These are phyloP conservation scores for Beauveria sp. DNA, from an alignment of 2,329 filamentous ascomycete species.

Conservation along the genomic window DNA sequence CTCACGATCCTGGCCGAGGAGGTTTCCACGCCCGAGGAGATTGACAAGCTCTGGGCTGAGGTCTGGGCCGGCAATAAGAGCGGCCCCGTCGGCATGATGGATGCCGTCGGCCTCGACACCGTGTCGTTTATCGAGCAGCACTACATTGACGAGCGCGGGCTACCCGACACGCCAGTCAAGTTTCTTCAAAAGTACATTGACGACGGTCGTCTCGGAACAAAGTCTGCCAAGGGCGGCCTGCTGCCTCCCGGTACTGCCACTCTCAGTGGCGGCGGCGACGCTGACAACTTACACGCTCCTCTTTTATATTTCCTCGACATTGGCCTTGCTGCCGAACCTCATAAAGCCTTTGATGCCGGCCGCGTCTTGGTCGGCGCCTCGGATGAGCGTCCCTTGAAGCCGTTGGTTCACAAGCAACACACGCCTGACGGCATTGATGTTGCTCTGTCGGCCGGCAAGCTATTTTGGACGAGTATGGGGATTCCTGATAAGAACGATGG, in stretches of 20 bases:
- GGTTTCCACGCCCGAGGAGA: slow-evolving; percentile 39
- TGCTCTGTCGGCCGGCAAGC: slow-evolving; percentile 21
- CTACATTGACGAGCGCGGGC: slow-evolving; percentile 41
- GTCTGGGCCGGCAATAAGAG: slow-evolving; percentile 19
- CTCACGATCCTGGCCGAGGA: slow-evolving; percentile 42
- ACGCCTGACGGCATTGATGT: slow-evolving; percentile 40
- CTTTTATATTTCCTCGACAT: slow-evolving; percentile 22
- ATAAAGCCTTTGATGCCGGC: slow-evolving; percentile 10
- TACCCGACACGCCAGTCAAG: slow-evolving; percentile 34
- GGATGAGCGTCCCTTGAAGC: slow-evolving; percentile 7
- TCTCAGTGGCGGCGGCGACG: slow-evolving; percentile 1
- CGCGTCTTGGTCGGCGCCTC: slow-evolving; percentile 15
- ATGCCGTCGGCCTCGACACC: slow-evolving; percentile 44
- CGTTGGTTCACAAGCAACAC: slow-evolving; percentile 18
- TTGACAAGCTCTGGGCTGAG: slow-evolving; percentile 39
- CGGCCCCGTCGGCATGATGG: slow-evolving; percentile 30
- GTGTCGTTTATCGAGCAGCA: slow-evolving; percentile 45
- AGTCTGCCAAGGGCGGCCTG: slow-evolving; percentile 33
- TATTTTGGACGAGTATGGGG: slow-evolving; percentile 47
- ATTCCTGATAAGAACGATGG: slow-evolving; percentile 31
- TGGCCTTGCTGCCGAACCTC: slow-evolving; percentile 16
- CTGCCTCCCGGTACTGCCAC: slow-evolving; percentile 20
- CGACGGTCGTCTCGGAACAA: slow-evolving; percentile 38
- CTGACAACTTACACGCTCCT: slow-evolving; percentile 6
- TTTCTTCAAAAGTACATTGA: slow-evolving; percentile 38